Evolutionary conservation across 345 rosid species (phyloP), one percentile per base, ranked within the genome.

Genomic region (Noccaea bulbosa): DNA sequence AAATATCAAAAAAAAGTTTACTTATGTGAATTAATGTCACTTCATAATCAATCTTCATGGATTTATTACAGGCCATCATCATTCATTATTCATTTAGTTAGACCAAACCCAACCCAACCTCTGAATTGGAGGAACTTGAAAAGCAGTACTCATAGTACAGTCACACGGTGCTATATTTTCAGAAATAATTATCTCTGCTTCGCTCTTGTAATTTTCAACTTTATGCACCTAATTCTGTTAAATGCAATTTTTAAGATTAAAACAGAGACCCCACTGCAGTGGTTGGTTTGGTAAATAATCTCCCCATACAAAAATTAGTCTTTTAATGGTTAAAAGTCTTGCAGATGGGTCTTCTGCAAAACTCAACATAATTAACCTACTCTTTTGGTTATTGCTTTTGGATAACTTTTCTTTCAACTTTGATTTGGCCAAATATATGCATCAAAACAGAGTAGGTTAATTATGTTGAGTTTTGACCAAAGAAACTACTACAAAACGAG

Each of bases 41-140:
- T 76, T 64, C 75, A 27, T 40, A 49, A 41, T 76, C 71, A 70
- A 76, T 69, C 79, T 76, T 76, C 71, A 48, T 56, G 55, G 59
- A 52, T 46, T 53, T 34, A 41, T 57, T 45, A 69, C 44, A 63
- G 5, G 20, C 17, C 60, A 75, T 75, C 59, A 75, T 75, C 53
- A 39, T 22, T 63, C 52, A 54, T 75, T 11, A 74, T 67, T 60
- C 63, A 53, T 27, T 57, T 57, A 49, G 75, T 70, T 70, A 70
- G 75, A 76, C 75, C 79, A 76, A 76, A 20, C 71, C 75, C 79
- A 76, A 76, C 32, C 71, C 22, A 30, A 40, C 32, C 56, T 75
- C 8, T 62, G 40, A 64, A 57, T 46, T 48, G 41, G 5, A 44
- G 8, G 46, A 49, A 65, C 45, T 64, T 38, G 32, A 39, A 73